Evolutionary conservation across 2,329 filamentous ascomycete species (phyloP), one percentile per base, ranked within the genome.

Genomic region (Penicillium sp.): DNA sequence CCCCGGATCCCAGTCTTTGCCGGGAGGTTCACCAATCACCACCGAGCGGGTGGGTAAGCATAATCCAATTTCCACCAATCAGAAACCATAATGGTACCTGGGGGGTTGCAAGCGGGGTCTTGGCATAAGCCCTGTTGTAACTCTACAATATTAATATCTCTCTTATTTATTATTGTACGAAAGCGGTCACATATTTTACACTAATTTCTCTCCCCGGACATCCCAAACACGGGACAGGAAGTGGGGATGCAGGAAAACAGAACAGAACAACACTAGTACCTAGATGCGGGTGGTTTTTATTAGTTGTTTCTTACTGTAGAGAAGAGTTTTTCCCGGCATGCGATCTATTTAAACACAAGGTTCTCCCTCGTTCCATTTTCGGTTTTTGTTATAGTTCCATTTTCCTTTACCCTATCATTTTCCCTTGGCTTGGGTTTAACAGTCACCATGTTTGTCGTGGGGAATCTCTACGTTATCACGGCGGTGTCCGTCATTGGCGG

Each of bases 391-490:
- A 19, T 52, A 41, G 21, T 13, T 36, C 17, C 19, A 6, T 49
- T 27, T 29, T 21, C 9, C 41, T 36, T 35, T 43, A 12, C 27
- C 31, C 25, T 9, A 5, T 35, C 31, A 7, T 48, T 27, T 45
- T 36, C 25, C 39, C 31, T 35, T n/a, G 31, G 39, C 29, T n/a
- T 53, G 59, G 57, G 45, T 45, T 38, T 21, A 39, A 39, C 19
- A 53, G 39, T 48, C 60, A 61, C 57, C 52, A 70, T 72, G 69
- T 53, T 62, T 60, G 78, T 82, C 49, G 79, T 61, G 25, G 63
- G 82, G 15, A 86, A 85, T 66, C 80, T 85, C 67, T 86, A 86
- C 65, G 73, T 81, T 60, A 84, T 86, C 63, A 77, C 82, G 56
- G 80, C 79, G 67, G 80, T 84, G 71, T 76, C 83, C 69, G 79